Conservation (phyloP, 768 basidiomycete genomes). For the Hemileccinum impolitum region DNA sequence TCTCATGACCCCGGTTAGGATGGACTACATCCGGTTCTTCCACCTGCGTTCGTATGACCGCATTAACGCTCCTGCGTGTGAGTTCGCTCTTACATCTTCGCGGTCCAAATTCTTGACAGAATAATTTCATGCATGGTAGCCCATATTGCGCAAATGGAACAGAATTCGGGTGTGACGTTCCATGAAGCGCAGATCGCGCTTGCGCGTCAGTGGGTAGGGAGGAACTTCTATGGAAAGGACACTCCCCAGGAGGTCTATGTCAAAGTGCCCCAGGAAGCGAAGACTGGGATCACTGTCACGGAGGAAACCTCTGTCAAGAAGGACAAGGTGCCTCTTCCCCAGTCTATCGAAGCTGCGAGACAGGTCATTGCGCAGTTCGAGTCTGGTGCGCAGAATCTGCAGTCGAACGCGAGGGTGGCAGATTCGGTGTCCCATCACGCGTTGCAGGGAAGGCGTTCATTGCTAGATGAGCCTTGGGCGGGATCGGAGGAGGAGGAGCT, state of each 20-base stretch:
- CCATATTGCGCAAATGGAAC: slow-evolving; percentile 68
- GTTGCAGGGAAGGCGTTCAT: slow-evolving; percentile 53
- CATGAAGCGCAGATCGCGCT: slow-evolving; percentile 85
- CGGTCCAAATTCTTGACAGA: slow-evolving; percentile 23
- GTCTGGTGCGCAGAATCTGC: slow-evolving; percentile 49
- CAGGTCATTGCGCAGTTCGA: slow-evolving; percentile 72
- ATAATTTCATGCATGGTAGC: slow-evolving; percentile 19
- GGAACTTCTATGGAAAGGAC: slow-evolving; percentile 33
- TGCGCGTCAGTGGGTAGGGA: slow-evolving; percentile 69
- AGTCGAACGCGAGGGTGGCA: slow-evolving; percentile 60
- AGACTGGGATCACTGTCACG: slow-evolving; percentile 45
- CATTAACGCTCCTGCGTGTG: slow-evolving; percentile 73
- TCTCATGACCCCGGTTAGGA: slow-evolving; percentile 35
- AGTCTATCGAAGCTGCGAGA: slow-evolving; percentile 62
- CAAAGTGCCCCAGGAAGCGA: slow-evolving; percentile 49
- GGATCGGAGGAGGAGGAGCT: slow-evolving; percentile 83
- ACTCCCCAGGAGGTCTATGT: slow-evolving; percentile 54
- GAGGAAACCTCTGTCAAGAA: slow-evolving; percentile 54
- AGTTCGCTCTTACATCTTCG: slow-evolving; percentile 15
- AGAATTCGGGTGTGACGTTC: slow-evolving; percentile 73
- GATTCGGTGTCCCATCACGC: slow-evolving; percentile 84
- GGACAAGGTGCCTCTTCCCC: slow-evolving; percentile 66
- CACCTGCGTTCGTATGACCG: slow-evolving; percentile 90
- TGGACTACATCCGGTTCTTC: slow-evolving; percentile 87
- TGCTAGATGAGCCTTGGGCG: slow-evolving; percentile 81